A percentile compares a stretch with the other conserved stretches of the same genome.
Conservation (phyloP, 2,329 filamentous ascomycete species). For the Fusarium albidum region DNA sequence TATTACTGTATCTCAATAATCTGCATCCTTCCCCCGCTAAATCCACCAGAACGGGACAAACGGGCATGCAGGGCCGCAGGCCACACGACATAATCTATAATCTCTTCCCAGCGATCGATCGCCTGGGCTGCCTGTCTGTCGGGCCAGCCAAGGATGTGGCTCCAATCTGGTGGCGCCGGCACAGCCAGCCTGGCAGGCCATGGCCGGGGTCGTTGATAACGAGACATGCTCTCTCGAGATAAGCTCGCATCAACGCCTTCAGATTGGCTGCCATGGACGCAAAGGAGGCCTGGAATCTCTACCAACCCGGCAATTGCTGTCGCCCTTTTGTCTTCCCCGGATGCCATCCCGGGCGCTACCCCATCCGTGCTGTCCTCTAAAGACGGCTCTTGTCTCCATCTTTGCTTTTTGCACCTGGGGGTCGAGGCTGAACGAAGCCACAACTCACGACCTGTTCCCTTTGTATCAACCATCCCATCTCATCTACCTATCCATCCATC, state of each 20-base stretch:
- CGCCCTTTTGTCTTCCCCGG: conserved; percentile 15
- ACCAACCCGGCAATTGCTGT: conserved; percentile 6
- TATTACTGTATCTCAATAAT: too few relatives aligned
- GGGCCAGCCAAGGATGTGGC: conserved; percentile 22
- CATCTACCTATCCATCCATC: too few relatives aligned
- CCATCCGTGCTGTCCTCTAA: conserved; percentile 25
- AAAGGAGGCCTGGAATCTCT: conserved; percentile 11
- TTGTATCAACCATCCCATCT: too few relatives aligned
- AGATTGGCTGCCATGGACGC: conserved; percentile 21
- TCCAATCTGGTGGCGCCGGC: conserved; percentile 22
- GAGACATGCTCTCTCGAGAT: conserved; percentile 19
- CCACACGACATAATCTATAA: too few relatives aligned
- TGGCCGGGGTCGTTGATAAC: conserved; percentile 27
- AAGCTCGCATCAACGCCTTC: conserved; percentile 18
- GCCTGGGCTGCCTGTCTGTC: too few relatives aligned
- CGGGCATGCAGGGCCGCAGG: conserved; percentile 3
- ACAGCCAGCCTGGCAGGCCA: too few relatives aligned
- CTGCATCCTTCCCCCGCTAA: not conserved
- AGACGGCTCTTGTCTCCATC: not conserved
- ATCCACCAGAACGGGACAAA: not conserved
- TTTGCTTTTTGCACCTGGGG: not conserved
- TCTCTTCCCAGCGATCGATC: conserved; percentile 26
- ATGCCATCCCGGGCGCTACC: conserved; percentile 13
- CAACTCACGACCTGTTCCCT: not conserved
- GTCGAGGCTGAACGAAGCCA: not conserved